Percentiles rank a stretch among this genome's conserved stretches.
phyloP scores from a whole-genome alignment of 805 yeast species.

The Ogataea paraovalis region DNA sequence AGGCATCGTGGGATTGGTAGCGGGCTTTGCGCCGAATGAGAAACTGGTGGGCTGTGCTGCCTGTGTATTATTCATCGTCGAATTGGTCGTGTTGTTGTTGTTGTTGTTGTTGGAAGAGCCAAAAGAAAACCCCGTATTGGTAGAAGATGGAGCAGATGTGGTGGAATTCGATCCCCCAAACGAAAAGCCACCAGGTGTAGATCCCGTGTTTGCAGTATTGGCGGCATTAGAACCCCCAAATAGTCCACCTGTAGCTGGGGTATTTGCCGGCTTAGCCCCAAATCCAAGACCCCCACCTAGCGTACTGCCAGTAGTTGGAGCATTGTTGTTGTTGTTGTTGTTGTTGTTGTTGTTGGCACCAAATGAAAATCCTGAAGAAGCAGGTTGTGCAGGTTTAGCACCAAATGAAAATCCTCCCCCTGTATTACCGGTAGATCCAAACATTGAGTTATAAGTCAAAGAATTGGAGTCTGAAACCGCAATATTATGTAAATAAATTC shows the following conservation, averaged over 20 bases:
- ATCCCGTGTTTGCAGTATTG: background rate
- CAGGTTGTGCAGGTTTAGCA: conserved; percentile 13
- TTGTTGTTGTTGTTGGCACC: conserved; percentile 6
- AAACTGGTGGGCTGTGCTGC: conserved; percentile 8
- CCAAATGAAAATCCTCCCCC: conserved; percentile 10
- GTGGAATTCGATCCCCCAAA: conserved; percentile 11
- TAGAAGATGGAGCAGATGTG: conserved; percentile 12
- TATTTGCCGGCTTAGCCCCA: conserved; percentile 10
- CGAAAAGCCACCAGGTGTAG: conserved; percentile 6
- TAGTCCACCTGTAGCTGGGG: conserved; percentile 6
- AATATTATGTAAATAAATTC: too few species aligned
- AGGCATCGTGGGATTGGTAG: conserved; percentile 6
- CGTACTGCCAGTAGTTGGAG: background rate
- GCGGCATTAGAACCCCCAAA: background rate
- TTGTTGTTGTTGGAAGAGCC: conserved; percentile 7
- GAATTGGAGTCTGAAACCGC: background rate
- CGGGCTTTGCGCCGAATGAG: conserved; percentile 13
- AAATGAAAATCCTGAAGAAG: conserved; percentile 10
- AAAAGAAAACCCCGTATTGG: conserved; percentile 5
- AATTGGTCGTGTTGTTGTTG: background rate
- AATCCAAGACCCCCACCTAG: conserved; percentile 12
- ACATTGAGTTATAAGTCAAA: background rate
- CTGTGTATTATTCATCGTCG: conserved; percentile 6
- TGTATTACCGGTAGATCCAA: background rate
- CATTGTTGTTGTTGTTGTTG: background rate